Percentiles rank a stretch among this genome's conserved stretches.
These are phyloP conservation scores for Solanum chilense DNA, from an alignment of 257 asterid species.

Conservation along the genomic window DNA sequence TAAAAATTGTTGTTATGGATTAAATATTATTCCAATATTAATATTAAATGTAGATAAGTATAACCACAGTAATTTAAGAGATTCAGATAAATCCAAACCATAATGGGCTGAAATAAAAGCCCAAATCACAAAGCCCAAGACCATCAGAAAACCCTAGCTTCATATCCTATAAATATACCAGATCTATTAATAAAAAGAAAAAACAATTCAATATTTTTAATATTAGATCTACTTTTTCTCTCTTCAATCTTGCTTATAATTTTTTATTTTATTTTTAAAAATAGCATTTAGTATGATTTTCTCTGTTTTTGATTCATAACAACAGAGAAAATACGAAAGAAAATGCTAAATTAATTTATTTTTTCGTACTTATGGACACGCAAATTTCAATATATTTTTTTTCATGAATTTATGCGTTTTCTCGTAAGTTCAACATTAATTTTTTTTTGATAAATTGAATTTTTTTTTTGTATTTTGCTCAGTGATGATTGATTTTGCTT, in stretches of 20 bases:
- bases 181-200: not conserved
- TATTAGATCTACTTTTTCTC: not conserved
- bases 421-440: slow-evolving; percentile 55
- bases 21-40: not conserved
- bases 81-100: not conserved
- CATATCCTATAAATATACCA: not conserved
- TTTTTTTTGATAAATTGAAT: not conserved
- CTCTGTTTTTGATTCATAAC: slow-evolving; percentile 11
- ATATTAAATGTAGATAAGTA: not conserved
- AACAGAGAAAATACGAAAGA: slow-evolving; percentile 19
- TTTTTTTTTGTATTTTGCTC: slow-evolving; percentile 11
- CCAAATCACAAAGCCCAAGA: not conserved
- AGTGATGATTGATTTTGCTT: slow-evolving; percentile 69
- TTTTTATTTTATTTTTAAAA: not conserved
- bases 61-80: not conserved
- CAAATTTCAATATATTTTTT: slow-evolving; percentile 19
- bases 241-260: not conserved
- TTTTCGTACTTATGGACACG: slow-evolving; percentile 53
- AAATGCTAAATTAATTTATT: slow-evolving; percentile 29
- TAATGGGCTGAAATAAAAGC: not conserved
- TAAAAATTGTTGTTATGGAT: not conserved
- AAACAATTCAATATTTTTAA: not conserved
- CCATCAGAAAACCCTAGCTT: not conserved
- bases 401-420: slow-evolving; percentile 50
- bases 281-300: slow-evolving; percentile 31